Conservation (phyloP, 805 yeast species). For the Candida vartiovaarae region DNA sequence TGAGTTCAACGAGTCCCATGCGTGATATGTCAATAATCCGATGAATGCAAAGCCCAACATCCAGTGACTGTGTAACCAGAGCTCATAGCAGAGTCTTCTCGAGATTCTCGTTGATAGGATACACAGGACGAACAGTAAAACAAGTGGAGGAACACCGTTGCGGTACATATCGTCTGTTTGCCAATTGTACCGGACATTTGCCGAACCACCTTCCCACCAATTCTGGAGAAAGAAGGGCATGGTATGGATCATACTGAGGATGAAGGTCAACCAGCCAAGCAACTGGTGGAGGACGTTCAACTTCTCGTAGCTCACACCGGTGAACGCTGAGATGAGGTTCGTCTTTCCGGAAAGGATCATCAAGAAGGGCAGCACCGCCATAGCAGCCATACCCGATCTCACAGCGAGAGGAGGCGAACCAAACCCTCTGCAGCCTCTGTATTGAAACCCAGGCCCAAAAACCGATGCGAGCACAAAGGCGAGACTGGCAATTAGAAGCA, state of each 20-base stretch:
- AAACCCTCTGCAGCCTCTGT: constrained; percentile 44
- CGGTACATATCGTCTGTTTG: constrained; percentile 19
- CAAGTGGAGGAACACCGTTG: constrained; percentile 44
- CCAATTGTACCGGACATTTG: constrained; percentile 20
- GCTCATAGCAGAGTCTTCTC: constrained; percentile 37
- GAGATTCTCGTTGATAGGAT: constrained; percentile 34
- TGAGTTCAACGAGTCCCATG: constrained; percentile 27
- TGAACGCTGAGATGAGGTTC: constrained; percentile 39
- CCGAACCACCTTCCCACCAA: constrained; percentile 41
- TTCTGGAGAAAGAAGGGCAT: constrained; percentile 43
- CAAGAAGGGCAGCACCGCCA: constrained; percentile 44
- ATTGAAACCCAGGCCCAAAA: constrained; percentile 42
- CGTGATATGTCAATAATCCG: constrained; percentile 41
- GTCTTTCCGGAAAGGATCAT: constrained; percentile 46
- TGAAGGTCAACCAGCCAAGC: constrained; percentile 33
- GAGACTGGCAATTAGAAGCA: constrained; percentile 26
- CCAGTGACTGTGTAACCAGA: constrained; percentile 49
- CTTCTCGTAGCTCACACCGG: constrained; percentile 52
- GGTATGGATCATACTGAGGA: constrained; percentile 42
- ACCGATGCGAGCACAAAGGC: constrained; percentile 28
- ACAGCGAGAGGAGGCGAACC: constrained; percentile 56
- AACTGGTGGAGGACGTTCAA: constrained; percentile 42
- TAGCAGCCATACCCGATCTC: constrained; percentile 44
- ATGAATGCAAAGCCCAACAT: constrained; percentile 40
- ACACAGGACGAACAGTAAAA: constrained; percentile 38